Base-by-base conservation (phyloP, 306 rosid genomes). In the Cicer pinnatifidum region DNA sequence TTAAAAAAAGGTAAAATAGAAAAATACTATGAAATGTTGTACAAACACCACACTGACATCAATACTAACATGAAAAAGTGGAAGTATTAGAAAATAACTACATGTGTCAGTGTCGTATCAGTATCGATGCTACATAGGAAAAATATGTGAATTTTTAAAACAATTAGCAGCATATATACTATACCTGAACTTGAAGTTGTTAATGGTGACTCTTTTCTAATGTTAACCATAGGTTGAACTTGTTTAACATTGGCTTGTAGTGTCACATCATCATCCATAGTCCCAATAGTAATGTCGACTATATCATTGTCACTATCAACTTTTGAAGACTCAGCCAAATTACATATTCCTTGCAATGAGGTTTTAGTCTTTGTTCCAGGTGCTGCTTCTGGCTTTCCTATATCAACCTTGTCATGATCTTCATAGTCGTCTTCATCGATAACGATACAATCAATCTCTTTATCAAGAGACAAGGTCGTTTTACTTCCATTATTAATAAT, bases 161-260 rank as follows among this genome's bases (percentile, higher is more conserved):
- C 72, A 71, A 82, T 70, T 52, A 72, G 77, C 76, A 41, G 47
- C 68, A 71, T 28, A 0, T 28, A 28, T 28, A 3, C 35, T 28
- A 28, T 83, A 94, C 97, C 99, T 83, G 91, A 76, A 71, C 66
- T 75, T 44, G 92, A 75, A 79, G 58, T 72, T 69, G 88, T n/a
- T 6, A 59, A 58, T 35, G 85, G 75, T 13, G 80, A 76, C 80
- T 89, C 96, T 84, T 82, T 90, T 78, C 84, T 84, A 72, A 89
- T 94, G 85, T 91, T 94, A 71, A 88, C 78, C 47, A 51, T 56
- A 53, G 88, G 87, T 75, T 80, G 76, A 73, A 57, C 82, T 82
- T 85, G 84, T 44, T 81, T 60, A 39, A 15, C 76, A 51, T 81
- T 82, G 69, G 82, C 84, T 15, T 69, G 69, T 44, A 87, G 39